Evolutionary conservation across 106 monocot species (phyloP).

Genomic region (Xerophyta viscosa): DNA sequence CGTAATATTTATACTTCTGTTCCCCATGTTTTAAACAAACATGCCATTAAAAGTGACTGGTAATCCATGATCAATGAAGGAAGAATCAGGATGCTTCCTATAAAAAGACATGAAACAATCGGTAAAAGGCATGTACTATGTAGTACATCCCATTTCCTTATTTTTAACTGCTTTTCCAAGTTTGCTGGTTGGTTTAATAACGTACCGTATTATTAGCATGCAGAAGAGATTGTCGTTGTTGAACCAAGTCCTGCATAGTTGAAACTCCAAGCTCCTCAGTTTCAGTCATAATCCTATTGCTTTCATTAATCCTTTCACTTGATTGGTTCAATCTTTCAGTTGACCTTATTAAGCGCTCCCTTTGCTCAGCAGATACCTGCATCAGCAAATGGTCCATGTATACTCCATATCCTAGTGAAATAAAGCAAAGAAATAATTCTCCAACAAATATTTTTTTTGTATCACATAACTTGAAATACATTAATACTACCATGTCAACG

Average conservation of each 20-base stretch:
- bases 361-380: constrained; percentile 78
- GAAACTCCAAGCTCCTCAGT: constrained; percentile 87
- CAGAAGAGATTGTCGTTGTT: constrained; percentile 73
- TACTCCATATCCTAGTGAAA: not conserved
- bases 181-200: no score
- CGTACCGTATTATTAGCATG: constrained; percentile 64
- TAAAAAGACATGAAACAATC: no score
- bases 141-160: not conserved
- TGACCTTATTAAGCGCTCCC: constrained; percentile 49
- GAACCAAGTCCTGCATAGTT: constrained; percentile 70
- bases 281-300: constrained; percentile 69
- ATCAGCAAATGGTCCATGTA: not conserved
- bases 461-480: no score
- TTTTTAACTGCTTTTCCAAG: not conserved
- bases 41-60: no score
- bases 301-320: constrained; percentile 65
- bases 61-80: no score
- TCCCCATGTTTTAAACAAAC: no score
- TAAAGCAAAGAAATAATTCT: no score
- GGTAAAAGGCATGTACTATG: no score
- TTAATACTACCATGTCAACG: no score
- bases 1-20: no score
- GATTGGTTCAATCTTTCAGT: constrained; percentile 65
- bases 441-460: no score
- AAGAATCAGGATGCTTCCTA: no score